Percentiles rank a stretch among this genome's conserved stretches.
Conservation (phyloP, 75 land plant species). For the Pinus tabuliformis region DNA sequence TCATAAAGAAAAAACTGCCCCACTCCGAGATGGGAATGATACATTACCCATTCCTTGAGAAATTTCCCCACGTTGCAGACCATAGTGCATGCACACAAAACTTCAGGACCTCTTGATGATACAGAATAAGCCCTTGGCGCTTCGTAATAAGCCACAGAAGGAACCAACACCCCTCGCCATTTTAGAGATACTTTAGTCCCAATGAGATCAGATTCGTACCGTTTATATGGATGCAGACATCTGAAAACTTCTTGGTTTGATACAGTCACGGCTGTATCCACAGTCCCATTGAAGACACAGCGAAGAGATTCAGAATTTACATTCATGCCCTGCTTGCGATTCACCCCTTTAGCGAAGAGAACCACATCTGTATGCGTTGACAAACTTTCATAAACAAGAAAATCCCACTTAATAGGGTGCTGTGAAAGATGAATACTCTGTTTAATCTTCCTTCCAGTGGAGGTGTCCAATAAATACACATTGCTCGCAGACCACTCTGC, state of each 20-base stretch:
- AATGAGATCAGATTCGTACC: not conserved
- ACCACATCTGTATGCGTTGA: slow-evolving; percentile 62
- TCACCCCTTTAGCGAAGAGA: slow-evolving; percentile 77
- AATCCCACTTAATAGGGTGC: slow-evolving; percentile 28
- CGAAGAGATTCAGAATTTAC: slow-evolving; percentile 16
- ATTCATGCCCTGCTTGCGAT: slow-evolving; percentile 25
- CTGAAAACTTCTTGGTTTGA: slow-evolving; percentile 86
- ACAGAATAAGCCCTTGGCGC: not conserved
- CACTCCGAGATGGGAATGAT: slow-evolving; percentile 72
- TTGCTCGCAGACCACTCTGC: not conserved
- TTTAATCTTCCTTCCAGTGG: not conserved
- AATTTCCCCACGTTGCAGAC: slow-evolving; percentile 72
- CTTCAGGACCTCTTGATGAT: not conserved
- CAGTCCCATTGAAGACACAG: slow-evolving; percentile 52
- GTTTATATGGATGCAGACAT: slow-evolving; percentile 47
- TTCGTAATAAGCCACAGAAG: slow-evolving; percentile 34
- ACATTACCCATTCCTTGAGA: slow-evolving; percentile 77
- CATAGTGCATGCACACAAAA: slow-evolving; percentile 86
- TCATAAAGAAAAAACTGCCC: slow-evolving; percentile 79
- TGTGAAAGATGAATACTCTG: not conserved
- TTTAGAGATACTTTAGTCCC: slow-evolving; percentile 20
- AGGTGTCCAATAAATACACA: not conserved
- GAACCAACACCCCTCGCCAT: not conserved
- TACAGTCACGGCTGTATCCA: slow-evolving; percentile 41
- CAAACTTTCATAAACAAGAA: slow-evolving; percentile 54